Conservation (phyloP, 1,284 basidiomycete genomes). For the Inonotus hispidus region DNA sequence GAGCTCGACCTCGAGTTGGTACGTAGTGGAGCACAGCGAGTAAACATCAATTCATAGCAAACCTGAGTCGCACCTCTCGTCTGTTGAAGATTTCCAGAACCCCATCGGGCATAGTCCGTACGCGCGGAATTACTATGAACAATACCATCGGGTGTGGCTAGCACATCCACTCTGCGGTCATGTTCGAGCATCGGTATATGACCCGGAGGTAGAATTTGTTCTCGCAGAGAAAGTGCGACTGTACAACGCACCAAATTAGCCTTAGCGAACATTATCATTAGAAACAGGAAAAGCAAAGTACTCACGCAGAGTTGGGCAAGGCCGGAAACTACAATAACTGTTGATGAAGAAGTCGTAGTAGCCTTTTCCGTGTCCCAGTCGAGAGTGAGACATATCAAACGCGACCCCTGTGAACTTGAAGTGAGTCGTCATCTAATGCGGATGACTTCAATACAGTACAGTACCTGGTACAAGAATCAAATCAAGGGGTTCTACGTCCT, state of each 20-base stretch:
- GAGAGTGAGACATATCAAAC: slow-evolving; percentile 65
- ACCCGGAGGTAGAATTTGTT: slow-evolving; percentile 54
- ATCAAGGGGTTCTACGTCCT: slow-evolving; percentile 44
- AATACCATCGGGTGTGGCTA: slow-evolving; percentile 51
- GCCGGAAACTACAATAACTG: slow-evolving; percentile 34
- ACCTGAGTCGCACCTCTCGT: too few relatives aligned
- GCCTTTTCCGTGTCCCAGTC: slow-evolving; percentile 75
- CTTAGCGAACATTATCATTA: slow-evolving; percentile 38
- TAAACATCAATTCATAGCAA: too few relatives aligned
- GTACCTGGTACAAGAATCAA: slow-evolving; percentile 66
- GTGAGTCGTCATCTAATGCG: slow-evolving; percentile 12
- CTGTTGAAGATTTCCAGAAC: too few relatives aligned
- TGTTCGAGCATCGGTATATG: slow-evolving; percentile 51
- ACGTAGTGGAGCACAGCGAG: too few relatives aligned
- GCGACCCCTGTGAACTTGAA: slow-evolving; percentile 52
- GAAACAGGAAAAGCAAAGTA: slow-evolving; percentile 31
- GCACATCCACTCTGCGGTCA: slow-evolving; percentile 65
- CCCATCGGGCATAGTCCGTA: too few relatives aligned
- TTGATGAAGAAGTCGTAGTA: slow-evolving; percentile 74
- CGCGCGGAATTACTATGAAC: slow-evolving; percentile 9
- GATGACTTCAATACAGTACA: neutral
- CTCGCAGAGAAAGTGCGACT: slow-evolving; percentile 63
- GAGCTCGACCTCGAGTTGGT: too few relatives aligned
- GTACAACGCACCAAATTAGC: slow-evolving; percentile 2
- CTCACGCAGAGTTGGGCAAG: slow-evolving; percentile 24